These are phyloP conservation scores for Actinomucor elegans DNA, from an alignment of 371 early-diverging fungal genomes.

Conservation along the genomic window DNA sequence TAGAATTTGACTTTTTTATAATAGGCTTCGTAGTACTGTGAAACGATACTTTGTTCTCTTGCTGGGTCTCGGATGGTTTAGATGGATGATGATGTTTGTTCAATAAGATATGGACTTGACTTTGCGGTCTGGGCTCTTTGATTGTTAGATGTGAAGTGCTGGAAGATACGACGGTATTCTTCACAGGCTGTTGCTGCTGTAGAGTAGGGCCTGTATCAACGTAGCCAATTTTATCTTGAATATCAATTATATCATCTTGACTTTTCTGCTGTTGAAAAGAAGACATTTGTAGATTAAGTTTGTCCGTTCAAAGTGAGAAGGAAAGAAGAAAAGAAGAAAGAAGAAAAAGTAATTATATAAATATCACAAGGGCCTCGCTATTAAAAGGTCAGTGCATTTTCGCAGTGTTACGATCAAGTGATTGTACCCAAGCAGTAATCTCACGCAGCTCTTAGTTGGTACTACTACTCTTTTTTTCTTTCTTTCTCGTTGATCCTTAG, in stretches of 20 bases:
- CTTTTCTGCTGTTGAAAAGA: no score
- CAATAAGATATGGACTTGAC: not conserved
- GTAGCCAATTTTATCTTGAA: conserved; percentile 22
- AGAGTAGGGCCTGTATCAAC: conserved; percentile 4
- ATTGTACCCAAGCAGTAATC: no score
- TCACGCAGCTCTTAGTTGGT: no score
- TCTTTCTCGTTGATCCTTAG: no score
- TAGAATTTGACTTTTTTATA: not conserved
- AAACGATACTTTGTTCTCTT: not conserved
- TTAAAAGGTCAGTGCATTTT: no score
- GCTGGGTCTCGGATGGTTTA: not conserved
- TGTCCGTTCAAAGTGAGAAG: not conserved
- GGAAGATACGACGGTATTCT: not conserved
- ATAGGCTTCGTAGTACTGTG: not conserved
- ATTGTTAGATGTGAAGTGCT: conserved; percentile 4
- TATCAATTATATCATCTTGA: conserved; percentile 7
- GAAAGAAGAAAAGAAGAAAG: not conserved
- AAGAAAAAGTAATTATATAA: not conserved
- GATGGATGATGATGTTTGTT: not conserved
- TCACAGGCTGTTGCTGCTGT: not conserved
- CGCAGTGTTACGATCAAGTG: no score
- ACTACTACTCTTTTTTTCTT: no score
- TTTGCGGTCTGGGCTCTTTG: conserved; percentile 17
- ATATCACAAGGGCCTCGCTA: not conserved
- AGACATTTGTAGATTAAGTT: no score